A percentile compares a stretch with the other conserved stretches of the same genome.
These are phyloP conservation scores for Phytophthora pseudosyringae DNA, from an alignment of 352 stramenopile species.

Conservation along the genomic window DNA sequence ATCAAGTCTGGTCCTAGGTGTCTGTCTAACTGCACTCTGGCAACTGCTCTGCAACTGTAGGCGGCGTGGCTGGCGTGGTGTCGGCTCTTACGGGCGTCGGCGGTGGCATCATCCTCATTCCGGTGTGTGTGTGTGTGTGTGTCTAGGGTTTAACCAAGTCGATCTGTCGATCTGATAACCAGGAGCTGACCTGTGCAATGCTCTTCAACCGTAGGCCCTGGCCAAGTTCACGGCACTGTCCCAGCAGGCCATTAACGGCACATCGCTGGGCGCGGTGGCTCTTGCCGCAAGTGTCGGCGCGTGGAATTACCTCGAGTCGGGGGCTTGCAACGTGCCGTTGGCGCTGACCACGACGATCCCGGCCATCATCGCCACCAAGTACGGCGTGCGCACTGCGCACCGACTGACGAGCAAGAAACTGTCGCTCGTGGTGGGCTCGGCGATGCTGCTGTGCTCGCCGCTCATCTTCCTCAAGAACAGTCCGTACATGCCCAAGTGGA, in stretches of 20 bases:
- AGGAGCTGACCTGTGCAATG: neutral
- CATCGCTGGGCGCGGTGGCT: slow-evolving; percentile 81
- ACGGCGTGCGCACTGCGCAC: slow-evolving; percentile 81
- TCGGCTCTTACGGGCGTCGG: slow-evolving; percentile 85
- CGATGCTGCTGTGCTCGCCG: slow-evolving; percentile 81
- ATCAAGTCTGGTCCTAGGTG: no score
- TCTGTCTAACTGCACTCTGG: neutral
- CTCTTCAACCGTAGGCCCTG: slow-evolving; percentile 54
- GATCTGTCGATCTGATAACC: slow-evolving; percentile 1
- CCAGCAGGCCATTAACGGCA: slow-evolving; percentile 87
- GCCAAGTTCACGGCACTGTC: slow-evolving; percentile 81
- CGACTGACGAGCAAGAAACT: slow-evolving; percentile 76
- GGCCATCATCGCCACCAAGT: slow-evolving; percentile 77
- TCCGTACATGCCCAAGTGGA: slow-evolving; percentile 79
- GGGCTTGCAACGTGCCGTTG: slow-evolving; percentile 80
- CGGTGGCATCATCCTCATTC: slow-evolving; percentile 85
- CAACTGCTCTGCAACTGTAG: slow-evolving; percentile 32
- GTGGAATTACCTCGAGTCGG: slow-evolving; percentile 73
- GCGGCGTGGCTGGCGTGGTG: slow-evolving; percentile 69
- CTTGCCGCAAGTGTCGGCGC: slow-evolving; percentile 70
- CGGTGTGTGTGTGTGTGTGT: slow-evolving; percentile 49
- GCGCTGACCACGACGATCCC: slow-evolving; percentile 75
- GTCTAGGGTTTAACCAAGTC: neutral
- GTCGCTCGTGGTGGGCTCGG: slow-evolving; percentile 74
- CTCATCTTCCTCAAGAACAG: slow-evolving; percentile 89